These are phyloP conservation scores for Amanita brunnescens DNA, from an alignment of 768 basidiomycete species.

Conservation along the genomic window DNA sequence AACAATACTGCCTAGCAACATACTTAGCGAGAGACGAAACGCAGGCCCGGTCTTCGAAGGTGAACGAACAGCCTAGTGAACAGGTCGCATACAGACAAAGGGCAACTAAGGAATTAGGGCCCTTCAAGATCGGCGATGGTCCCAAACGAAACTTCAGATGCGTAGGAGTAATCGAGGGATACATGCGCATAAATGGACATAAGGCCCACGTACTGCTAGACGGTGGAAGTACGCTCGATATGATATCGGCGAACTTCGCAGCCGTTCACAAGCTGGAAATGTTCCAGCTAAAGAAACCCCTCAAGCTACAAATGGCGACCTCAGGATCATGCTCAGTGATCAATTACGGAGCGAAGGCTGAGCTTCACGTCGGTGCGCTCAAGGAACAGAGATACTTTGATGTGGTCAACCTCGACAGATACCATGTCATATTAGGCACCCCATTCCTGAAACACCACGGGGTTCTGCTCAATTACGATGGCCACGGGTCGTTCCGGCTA, in stretches of 20 bases:
- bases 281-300: not conserved
- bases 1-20: not conserved
- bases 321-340: not conserved
- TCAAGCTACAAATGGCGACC: not conserved
- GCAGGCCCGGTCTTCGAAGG: not conserved
- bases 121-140: not conserved
- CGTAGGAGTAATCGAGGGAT: not conserved
- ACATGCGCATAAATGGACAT: not conserved
- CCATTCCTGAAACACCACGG: not conserved
- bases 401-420: not conserved
- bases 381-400: not conserved
- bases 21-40: not conserved
- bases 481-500: not conserved
- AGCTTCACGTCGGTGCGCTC: not conserved
- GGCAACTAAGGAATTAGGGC: not conserved
- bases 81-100: not conserved
- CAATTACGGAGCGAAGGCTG: not conserved
- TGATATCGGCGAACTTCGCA: constrained; percentile 1
- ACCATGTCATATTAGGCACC: not conserved
- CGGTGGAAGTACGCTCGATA: not conserved
- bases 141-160: not conserved
- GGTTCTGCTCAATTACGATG: not conserved
- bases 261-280: not conserved
- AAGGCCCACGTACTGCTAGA: not conserved
- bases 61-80: not conserved